Conservation (phyloP, 306 rosid genomes). For the Cyamopsis tetragonoloba region DNA sequence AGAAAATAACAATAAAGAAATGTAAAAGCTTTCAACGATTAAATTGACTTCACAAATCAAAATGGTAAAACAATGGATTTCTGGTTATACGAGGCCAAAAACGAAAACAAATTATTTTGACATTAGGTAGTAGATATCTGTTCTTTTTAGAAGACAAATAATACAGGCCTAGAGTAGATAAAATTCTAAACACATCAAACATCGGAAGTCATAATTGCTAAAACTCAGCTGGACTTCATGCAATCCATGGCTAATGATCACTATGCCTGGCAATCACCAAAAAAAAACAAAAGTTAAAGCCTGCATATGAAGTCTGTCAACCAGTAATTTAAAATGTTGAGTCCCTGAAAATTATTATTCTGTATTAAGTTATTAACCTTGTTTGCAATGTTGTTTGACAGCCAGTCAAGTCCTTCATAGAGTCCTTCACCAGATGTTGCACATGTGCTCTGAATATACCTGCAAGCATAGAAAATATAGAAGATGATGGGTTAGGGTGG, state of each 20-base stretch:
- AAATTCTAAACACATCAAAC: conserved; percentile 34
- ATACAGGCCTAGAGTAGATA: conserved; percentile 24
- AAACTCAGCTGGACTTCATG: conserved; percentile 16
- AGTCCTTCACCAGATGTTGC: conserved; percentile 90
- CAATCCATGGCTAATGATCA: conserved; percentile 14
- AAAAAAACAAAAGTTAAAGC: neutral
- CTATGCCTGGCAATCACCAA: conserved; percentile 61
- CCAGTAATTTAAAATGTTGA: neutral
- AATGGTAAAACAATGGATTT: conserved; percentile 6
- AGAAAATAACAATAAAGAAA: no score
- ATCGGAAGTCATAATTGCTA: conserved; percentile 24
- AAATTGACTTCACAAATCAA: conserved; percentile 13
- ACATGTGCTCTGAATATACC: conserved; percentile 92
- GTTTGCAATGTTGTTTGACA: conserved; percentile 79
- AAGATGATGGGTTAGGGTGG: neutral
- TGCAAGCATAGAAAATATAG: conserved; percentile 22
- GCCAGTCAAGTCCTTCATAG: conserved; percentile 89
- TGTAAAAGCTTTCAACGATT: conserved; percentile 9
- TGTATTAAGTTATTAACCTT: conserved; percentile 51
- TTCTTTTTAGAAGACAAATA: conserved; percentile 29
- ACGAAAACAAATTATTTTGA: conserved; percentile 35
- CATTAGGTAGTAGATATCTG: conserved; percentile 30
- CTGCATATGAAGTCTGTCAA: neutral
- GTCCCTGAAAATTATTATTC: neutral
- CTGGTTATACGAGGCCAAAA: conserved; percentile 14